phyloP scores from a whole-genome alignment of 441 rosid genomes.

The Corymbia calophylla region DNA sequence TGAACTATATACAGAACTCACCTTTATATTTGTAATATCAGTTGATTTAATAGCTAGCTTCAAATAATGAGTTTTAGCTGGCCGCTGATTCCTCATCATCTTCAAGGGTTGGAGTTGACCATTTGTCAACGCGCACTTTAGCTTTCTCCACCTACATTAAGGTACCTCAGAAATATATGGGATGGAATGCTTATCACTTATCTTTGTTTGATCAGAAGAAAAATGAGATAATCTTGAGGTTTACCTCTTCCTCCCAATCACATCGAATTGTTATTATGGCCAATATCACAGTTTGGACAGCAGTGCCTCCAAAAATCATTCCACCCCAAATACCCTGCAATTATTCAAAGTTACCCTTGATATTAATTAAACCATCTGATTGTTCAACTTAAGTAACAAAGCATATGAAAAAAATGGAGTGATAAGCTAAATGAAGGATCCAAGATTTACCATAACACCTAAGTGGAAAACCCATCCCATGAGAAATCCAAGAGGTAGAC shows the following conservation, averaged over 20 bases:
- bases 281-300: conserved; percentile 34
- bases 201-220: not conserved
- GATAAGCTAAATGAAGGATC: not conserved
- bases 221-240: not conserved
- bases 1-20: not conserved
- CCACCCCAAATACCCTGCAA: conserved; percentile 52
- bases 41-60: not conserved
- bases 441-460: conserved; percentile 21
- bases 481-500: conserved; percentile 32
- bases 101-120: not conserved
- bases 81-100: not conserved
- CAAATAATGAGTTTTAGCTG: not conserved
- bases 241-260: conserved; percentile 43
- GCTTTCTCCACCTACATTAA: not conserved
- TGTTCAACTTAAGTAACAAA: not conserved
- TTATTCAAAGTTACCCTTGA: not conserved
- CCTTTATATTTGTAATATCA: not conserved
- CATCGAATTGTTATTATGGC: conserved; percentile 23
- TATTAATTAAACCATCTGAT: not conserved
- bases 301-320: conserved; percentile 37
- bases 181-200: not conserved
- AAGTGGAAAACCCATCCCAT: conserved; percentile 34
- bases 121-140: not conserved
- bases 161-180: not conserved
- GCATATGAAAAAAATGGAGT: not conserved